Base-by-base conservation (phyloP, 2,329 filamentous ascomycete species). In the Fusarium humuli region DNA sequence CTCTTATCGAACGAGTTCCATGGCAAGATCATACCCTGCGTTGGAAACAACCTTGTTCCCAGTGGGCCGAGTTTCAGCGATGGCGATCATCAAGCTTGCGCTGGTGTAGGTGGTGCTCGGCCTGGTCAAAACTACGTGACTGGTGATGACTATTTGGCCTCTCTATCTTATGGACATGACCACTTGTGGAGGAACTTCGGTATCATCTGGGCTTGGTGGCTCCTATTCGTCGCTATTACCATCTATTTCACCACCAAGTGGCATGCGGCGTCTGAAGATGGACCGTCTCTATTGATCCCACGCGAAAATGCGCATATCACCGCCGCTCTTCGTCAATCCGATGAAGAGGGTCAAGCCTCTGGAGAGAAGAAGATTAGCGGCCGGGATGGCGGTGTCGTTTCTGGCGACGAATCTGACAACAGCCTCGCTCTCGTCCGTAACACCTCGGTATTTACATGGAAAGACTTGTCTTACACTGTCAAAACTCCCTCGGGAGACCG, bases 1-100 rank as follows among this genome's bases (percentile, higher is more conserved):
- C 77, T 94, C 0, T 83, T 93, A 74, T 83, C 89, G 1, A 94
- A 94, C 71, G 91, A 94, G 75, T 93, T 94, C 61, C 84, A 91
- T 67, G 80, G 79, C 34, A 80, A 91, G 74, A 81, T 73, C 4
- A 83, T 89, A 20, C 79, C 81, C 2, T 89, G 87, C 61, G 83
- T 83, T 5, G 82, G 79, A 4, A 67, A 65, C 29, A 87, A 86
- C 62, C 77, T 89, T 8, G 80, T 89, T 6, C 87, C 87, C 0
- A 82, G 76, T 50, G 85, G 86, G 0, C 79, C 83, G 0, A 80
- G 80, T 2, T 90, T 88, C 60, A 52, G 74, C 73, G 64, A 85
- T 79, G 37, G 70, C 0, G 71, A 67, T 7, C 75, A 82, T 65
- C 84, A 87, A 70, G 80, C 87, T 3, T 91, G 89, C 65, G 83